Conservation (phyloP, 139 green algal genomes). For the Marvania coccoides region DNA sequence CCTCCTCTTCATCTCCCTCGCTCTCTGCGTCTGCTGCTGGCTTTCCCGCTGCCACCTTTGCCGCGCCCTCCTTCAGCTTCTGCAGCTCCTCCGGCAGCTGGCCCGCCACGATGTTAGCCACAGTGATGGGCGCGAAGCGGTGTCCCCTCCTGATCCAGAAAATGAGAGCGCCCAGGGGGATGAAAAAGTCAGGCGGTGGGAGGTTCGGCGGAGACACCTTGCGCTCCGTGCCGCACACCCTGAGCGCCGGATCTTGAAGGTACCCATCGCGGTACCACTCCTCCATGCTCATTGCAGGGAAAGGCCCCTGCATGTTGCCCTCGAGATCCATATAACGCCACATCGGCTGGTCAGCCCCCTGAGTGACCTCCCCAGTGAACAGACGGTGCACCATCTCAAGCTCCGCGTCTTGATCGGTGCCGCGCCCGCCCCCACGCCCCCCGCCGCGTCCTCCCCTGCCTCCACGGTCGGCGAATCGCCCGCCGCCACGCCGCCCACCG, state of each 20-base stretch:
- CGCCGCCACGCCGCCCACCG: not conserved
- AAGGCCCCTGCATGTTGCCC: constrained; percentile 36
- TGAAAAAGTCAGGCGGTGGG: constrained; percentile 21
- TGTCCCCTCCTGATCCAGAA: constrained; percentile 2
- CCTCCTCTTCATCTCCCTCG: not conserved
- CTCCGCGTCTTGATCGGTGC: not conserved
- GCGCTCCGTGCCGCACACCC: constrained; percentile 31
- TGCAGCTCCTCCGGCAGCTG: constrained; percentile 10
- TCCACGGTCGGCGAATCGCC: not conserved
- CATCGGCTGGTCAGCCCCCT: constrained; percentile 33
- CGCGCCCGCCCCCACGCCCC: not conserved
- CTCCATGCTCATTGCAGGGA: constrained; percentile 30
- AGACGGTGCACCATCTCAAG: constrained; percentile 6
- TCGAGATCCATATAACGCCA: constrained; percentile 36
- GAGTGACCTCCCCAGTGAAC: constrained; percentile 19
- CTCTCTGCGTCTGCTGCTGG: not conserved
- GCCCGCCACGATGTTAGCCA: constrained; percentile 12
- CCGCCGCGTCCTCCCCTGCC: constrained; percentile 6
- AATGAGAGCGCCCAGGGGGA: constrained; percentile 22
- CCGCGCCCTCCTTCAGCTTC: not conserved
- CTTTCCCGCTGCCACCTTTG: not conserved
- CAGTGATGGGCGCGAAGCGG: constrained; percentile 10
- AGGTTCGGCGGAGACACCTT: constrained; percentile 39
- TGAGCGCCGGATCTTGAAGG: constrained; percentile 13
- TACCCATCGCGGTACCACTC: constrained; percentile 23